A percentile compares a stretch with the other conserved stretches of the same genome.
Conservation (phyloP, 176 grass and related monocot species). For the Bothriochloa decipiens region DNA sequence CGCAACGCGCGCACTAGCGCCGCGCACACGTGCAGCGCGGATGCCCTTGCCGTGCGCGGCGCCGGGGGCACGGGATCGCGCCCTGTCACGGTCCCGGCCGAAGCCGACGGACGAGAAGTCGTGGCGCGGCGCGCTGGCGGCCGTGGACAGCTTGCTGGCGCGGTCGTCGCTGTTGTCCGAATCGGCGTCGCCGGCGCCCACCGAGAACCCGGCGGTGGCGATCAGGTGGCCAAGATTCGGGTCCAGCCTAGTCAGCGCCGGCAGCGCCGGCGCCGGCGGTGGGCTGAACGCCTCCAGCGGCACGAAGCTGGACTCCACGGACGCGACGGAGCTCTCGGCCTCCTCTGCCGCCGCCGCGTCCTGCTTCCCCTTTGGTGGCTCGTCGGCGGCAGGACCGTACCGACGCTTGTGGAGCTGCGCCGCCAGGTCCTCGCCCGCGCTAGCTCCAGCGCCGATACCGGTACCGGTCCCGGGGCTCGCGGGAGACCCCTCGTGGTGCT, state of each 20-base stretch:
- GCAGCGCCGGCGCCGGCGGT: conserved; percentile 15
- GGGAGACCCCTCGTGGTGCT: conserved; percentile 47
- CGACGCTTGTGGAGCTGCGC: conserved; percentile 73
- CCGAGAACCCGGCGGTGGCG: conserved; percentile 64
- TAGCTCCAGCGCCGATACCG: background rate
- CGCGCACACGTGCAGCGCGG: conserved; percentile 39
- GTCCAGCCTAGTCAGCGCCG: conserved; percentile 41
- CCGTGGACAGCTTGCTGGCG: conserved; percentile 70
- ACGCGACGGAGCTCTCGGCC: conserved; percentile 66
- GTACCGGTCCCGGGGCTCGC: conserved; percentile 29
- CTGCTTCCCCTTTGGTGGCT: conserved; percentile 50
- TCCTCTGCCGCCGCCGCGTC: conserved; percentile 42
- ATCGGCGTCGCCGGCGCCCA: conserved; percentile 68
- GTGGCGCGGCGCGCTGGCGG: conserved; percentile 59
- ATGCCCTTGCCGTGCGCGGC: conserved; percentile 39
- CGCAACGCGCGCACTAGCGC: conserved; percentile 19
- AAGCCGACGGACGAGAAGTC: conserved; percentile 48
- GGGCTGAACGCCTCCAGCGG: conserved; percentile 34
- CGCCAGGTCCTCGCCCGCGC: conserved; percentile 36
- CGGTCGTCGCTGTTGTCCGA: conserved; percentile 94
- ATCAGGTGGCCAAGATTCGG: conserved; percentile 61
- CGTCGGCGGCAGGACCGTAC: conserved; percentile 18
- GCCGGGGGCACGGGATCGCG: conserved; percentile 36
- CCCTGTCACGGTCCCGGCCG: conserved; percentile 52
- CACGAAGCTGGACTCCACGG: conserved; percentile 61